Percentiles rank a stretch among this genome's conserved stretches.
Evolutionary conservation across 2,329 filamentous ascomycete species (phyloP).

Genomic region (Colletotrichum tropicale): DNA sequence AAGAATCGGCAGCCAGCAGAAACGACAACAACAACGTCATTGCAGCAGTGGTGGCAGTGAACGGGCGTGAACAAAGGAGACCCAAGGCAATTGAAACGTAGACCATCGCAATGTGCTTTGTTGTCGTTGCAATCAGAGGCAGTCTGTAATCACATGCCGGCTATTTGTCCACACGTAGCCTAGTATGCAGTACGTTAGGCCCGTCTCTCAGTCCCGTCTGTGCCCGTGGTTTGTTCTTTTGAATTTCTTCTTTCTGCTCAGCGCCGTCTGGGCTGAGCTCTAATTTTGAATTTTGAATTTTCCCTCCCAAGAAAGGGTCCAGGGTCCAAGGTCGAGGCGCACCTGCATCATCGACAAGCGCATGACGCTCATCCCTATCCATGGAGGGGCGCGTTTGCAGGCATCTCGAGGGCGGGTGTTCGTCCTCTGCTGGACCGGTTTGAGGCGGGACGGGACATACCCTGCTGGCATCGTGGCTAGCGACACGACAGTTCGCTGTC

Average conservation of each 20-base stretch:
- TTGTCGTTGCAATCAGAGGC: not conserved
- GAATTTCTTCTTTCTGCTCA: not conserved
- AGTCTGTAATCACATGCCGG: not conserved
- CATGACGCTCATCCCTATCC: not conserved
- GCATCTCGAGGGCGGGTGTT: not conserved
- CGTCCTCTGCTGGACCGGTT: not conserved
- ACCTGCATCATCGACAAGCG: not conserved
- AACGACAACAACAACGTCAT: not conserved
- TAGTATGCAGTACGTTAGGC: not conserved
- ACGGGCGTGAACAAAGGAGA: not conserved
- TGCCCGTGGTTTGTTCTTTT: not conserved
- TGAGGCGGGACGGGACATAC: slow-evolving; percentile 5
- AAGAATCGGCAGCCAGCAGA: not conserved
- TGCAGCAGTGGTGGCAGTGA: not conserved
- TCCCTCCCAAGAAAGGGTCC: not conserved
- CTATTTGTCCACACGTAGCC: not conserved
- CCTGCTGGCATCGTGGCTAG: not conserved
- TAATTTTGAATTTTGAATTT: not conserved
- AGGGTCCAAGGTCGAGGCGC: slow-evolving; percentile 3
- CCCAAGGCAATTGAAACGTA: not conserved
- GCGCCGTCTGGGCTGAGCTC: not conserved
- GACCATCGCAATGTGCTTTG: not conserved
- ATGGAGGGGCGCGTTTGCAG: not conserved
- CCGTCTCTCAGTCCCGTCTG: not conserved
- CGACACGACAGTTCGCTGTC: not conserved